Evolutionary conservation across 345 rosid species (phyloP), one percentile per base, ranked within the genome.

Genomic region (Corchorus olitorius): DNA sequence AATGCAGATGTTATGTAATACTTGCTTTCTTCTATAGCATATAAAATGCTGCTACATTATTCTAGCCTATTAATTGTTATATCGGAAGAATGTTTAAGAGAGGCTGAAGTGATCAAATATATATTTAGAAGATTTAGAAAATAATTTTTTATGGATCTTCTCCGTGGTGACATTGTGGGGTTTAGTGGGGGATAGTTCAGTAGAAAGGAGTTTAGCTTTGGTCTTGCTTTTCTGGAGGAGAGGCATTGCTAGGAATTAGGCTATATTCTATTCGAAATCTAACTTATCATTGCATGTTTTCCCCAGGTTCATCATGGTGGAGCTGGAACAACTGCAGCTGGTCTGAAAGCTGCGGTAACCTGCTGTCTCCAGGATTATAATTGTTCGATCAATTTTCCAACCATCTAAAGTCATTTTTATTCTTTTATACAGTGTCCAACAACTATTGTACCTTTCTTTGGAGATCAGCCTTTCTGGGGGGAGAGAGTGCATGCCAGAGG

Each of bases 381-480:
- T 14, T 4, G 17, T 41, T 43, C n/a, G 50, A 43, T 43, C 43
- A 15, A 41, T n/a, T 11, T 13, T 65, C 17, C 35, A 43, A 43
- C 15, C 4, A 4, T 43, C 22, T 41, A 10, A 65, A 65, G 34
- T 41, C 33, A 65, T 65, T 43, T 66, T 65, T 11, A 41, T 15
- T 65, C 33, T 65, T 65, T 50, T 39, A 14, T 15, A 10, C 76
- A 93, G 99, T 96, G 99, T 85, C 99, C 97, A 49, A 93, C 98
- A 6, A 88, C 97, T 27, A 84, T 92, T 58, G 98, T 96, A 65
- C 98, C 99, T 74, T 93, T 93, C 86, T 93, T 93, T 67, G 98
- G 97, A n/a, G 99, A 96, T 80, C 99, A 96, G 82, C 94, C 90
- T 65, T 95, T 95, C 78, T 92, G 99, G 98, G 99, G 99, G 78